Base-by-base conservation (phyloP, 2,329 filamentous ascomycete genomes). In the Diaporthe citriasiana region DNA sequence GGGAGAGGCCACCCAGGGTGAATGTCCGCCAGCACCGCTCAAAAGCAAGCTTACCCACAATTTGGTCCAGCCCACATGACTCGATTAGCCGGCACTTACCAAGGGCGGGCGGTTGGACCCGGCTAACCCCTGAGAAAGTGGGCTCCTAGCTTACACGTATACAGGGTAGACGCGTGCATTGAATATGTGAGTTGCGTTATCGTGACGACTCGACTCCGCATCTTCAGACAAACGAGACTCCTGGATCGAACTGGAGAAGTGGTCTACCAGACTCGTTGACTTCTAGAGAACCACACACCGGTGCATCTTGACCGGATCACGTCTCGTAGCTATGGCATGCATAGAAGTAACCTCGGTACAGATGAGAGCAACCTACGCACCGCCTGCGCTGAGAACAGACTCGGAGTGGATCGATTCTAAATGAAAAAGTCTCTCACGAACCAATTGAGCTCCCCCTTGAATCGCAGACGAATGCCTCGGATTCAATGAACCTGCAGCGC, bases 31-130 rank as follows among this genome's bases (percentile, higher is more conserved):
- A 68, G 47, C 45, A 53, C 63, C 33, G 47, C 9, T 13, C 40
- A 47, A 10, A 65, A 13, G 19, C 27, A 33, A 7, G 17, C n/a
- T n/a, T 40, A 27, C 33, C 63, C 63, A 68, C 63, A 66, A 66
- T 66, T 66, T 12, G 30, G 42, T 25, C 60, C 42, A 68, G 63
- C 63, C 63, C 63, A 53, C 63, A 63, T 68, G 63, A 68, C 63
- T 68, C 63, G 63, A 40, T 27, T 38, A 4, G 22, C 10, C 33
- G 63, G 47, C 30, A 27, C 22, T 66, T 25, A 45, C 22, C 45
- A 51, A 66, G 63, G 30, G 33, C 63, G 63, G 63, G 63, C 63
- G 63, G 63, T 68, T 68, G 47, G 63, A 35, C 47, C 45, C 63
- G 63, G 63, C 33, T 25, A 30, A 50, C 63, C 63, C 63, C 63